Percentiles rank a stretch among this genome's conserved stretches.
phyloP scores from a whole-genome alignment of 495 filamentous ascomycete genomes.

The Staphylotrichum tortipilum region DNA sequence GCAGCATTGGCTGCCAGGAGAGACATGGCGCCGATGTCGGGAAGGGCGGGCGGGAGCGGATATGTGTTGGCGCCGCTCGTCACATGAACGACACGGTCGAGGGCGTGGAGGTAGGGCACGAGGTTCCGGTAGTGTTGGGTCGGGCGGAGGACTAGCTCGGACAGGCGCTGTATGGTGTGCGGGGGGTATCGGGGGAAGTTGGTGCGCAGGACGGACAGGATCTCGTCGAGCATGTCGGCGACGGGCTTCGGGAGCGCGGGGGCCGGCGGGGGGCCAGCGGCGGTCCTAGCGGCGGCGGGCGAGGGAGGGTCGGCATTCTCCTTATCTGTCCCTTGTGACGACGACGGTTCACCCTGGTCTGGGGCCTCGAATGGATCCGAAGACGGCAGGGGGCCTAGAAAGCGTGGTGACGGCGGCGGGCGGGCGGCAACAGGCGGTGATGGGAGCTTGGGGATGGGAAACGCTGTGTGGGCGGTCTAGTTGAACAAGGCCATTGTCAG shows the following conservation, averaged over 20 bases:
- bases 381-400: slow-evolving; percentile 37
- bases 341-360: slow-evolving; percentile 27
- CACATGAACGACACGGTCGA: slow-evolving; percentile 87
- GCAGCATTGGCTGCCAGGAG: slow-evolving; percentile 52
- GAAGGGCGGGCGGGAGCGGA: slow-evolving; percentile 60
- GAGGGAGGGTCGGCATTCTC: slow-evolving; percentile 32
- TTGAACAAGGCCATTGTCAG: neutral
- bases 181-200: slow-evolving; percentile 71
- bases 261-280: slow-evolving; percentile 2
- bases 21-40: slow-evolving; percentile 37
- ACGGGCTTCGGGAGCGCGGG: slow-evolving; percentile 55
- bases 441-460: slow-evolving; percentile 36
- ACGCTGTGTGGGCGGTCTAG: slow-evolving; percentile 36
- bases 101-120: slow-evolving; percentile 75
- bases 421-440: slow-evolving; percentile 23
- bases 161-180: slow-evolving; percentile 84
- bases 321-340: slow-evolving; percentile 43
- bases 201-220: slow-evolving; percentile 55
- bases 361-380: slow-evolving; percentile 42
- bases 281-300: slow-evolving; percentile 3
- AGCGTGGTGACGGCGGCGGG: slow-evolving; percentile 32
- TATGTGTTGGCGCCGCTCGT: slow-evolving; percentile 74
- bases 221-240: slow-evolving; percentile 52
- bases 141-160: slow-evolving; percentile 79
- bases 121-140: slow-evolving; percentile 70